A percentile compares a stretch with the other conserved stretches of the same genome.
phyloP scores from a whole-genome alignment of 768 basidiomycete genomes.

The Tulasnella sp. region DNA sequence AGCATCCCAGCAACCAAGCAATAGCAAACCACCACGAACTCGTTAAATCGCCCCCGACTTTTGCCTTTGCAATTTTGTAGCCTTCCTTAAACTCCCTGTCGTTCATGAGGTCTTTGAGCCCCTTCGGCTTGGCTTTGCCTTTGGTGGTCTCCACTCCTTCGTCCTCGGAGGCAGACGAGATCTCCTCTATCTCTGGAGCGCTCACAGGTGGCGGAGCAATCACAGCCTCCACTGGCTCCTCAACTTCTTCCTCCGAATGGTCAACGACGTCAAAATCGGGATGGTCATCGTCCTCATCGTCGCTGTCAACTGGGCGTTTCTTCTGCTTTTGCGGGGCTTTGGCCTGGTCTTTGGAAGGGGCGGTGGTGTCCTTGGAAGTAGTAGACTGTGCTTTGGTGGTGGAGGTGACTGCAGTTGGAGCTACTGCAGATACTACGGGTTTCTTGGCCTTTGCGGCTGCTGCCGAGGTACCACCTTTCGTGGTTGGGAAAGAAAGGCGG shows the following conservation, averaged over 20 bases:
- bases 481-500: slow-evolving; percentile 19
- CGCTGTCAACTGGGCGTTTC: background rate
- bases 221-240: slow-evolving; percentile 13
- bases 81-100: slow-evolving; percentile 11
- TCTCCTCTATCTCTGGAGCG: slow-evolving; percentile 3
- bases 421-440: background rate
- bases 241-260: slow-evolving; percentile 17
- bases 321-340: slow-evolving; percentile 13
- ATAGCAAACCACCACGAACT: background rate
- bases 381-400: background rate
- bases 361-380: background rate
- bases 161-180: slow-evolving; percentile 6
- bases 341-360: background rate
- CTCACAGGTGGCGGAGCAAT: background rate
- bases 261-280: background rate
- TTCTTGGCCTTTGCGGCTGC: slow-evolving; percentile 12
- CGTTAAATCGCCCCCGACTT: slow-evolving; percentile 16
- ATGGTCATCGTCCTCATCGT: slow-evolving; percentile 7
- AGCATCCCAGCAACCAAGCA: background rate
- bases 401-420: background rate
- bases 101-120: slow-evolving; percentile 16
- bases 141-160: slow-evolving; percentile 10
- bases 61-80: slow-evolving; percentile 10
- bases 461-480: slow-evolving; percentile 6
- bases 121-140: slow-evolving; percentile 19